Percentiles rank a stretch among this genome's conserved stretches.
Evolutionary conservation across 2,329 filamentous ascomycete species (phyloP).

Genomic region (Davidsoniella neocaledoniae): DNA sequence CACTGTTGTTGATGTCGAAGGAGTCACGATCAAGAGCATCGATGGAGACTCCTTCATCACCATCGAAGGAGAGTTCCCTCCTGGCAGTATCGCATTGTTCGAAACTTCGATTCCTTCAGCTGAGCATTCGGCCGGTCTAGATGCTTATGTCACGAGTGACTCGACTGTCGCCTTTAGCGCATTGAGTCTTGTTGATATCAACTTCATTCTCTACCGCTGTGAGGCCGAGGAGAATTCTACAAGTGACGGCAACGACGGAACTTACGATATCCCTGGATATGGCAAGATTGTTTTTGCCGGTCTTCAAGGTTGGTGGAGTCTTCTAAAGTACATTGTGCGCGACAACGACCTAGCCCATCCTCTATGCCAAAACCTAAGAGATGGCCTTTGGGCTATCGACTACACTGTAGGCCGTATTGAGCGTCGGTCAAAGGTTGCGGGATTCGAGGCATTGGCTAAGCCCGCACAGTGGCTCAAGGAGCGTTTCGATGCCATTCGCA

Average conservation of each 20-base stretch:
- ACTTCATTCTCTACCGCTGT: conserved; percentile 80
- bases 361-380: conserved; percentile 77
- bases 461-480: conserved; percentile 66
- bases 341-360: conserved; percentile 89
- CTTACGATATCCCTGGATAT: conserved; percentile 66
- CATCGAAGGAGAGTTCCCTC: conserved; percentile 69
- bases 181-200: conserved; percentile 66
- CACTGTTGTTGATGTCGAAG: conserved; percentile 55
- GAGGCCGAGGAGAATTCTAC: conserved; percentile 74
- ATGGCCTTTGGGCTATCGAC: conserved; percentile 84
- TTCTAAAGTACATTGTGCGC: conserved; percentile 66
- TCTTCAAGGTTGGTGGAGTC: conserved; percentile 96
- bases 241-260: conserved; percentile 63
- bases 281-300: conserved; percentile 85
- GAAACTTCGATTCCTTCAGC: conserved; percentile 89
- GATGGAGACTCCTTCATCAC: conserved; percentile 63
- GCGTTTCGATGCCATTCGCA: conserved; percentile 71
- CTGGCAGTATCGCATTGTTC: conserved; percentile 86
- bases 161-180: conserved; percentile 62
- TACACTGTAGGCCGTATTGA: conserved; percentile 70
- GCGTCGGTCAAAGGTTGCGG: conserved; percentile 45
- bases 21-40: conserved; percentile 54
- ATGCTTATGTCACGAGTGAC: conserved; percentile 71
- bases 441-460: conserved; percentile 44
- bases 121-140: conserved; percentile 68